Evolutionary conservation across 352 stramenopile genomes (phyloP).

Genomic region (Saprolegnia diclina): DNA sequence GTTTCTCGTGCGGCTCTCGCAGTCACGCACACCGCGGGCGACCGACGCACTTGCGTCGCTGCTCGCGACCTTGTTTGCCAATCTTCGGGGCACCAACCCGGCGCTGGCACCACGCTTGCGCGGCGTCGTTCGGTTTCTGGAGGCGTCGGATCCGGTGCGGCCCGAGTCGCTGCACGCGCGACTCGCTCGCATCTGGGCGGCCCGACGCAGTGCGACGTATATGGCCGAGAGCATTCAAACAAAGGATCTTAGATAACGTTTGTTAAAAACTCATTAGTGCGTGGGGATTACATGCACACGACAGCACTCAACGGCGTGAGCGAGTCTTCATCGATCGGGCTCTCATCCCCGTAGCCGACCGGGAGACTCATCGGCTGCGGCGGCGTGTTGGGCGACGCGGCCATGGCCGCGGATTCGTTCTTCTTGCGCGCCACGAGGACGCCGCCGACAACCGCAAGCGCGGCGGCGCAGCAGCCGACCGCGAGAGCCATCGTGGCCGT

Average conservation of each 20-base stretch:
- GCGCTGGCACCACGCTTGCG: neutral
- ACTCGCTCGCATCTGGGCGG: neutral
- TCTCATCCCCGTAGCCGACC: constrained; percentile 3
- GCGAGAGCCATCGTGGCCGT: neutral
- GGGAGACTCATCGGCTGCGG: constrained; percentile 16
- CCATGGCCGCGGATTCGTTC: neutral
- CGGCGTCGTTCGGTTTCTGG: neutral
- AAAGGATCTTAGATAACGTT: neutral
- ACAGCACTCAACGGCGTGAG: constrained; percentile 20
- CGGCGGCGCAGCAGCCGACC: neutral
- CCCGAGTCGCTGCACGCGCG: neutral
- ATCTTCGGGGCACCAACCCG: neutral
- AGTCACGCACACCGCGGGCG: neutral
- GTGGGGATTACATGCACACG: constrained; percentile 16
- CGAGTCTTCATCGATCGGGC: constrained; percentile 16
- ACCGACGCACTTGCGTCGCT: neutral
- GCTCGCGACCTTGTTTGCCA: neutral
- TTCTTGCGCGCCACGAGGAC: constrained; percentile 25
- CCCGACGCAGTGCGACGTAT: neutral
- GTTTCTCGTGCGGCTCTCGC: neutral
- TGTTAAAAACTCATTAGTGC: neutral
- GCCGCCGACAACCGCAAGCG: constrained; percentile 3
- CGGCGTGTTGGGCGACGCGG: constrained; percentile 4
- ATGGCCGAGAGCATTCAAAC: neutral
- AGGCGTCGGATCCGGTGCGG: neutral